These are phyloP conservation scores for Aspergillus cavernicola DNA, from an alignment of 495 filamentous ascomycete genomes.

Conservation along the genomic window DNA sequence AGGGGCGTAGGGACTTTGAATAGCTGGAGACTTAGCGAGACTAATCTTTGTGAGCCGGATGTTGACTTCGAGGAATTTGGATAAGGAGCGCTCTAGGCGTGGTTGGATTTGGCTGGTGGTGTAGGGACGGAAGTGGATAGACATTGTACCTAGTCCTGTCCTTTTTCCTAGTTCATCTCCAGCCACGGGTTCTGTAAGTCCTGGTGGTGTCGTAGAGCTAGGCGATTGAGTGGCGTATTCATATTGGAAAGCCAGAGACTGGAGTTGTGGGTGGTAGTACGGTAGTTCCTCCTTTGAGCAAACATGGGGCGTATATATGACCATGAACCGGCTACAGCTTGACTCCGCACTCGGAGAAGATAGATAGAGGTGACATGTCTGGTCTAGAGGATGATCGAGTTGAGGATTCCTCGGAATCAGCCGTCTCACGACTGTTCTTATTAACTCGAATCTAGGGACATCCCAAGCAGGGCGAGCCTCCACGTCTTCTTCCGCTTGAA, in stretches of 20 bases:
- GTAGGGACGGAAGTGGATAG: constrained; percentile 28
- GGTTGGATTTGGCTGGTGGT: constrained; percentile 26
- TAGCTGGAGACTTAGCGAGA: constrained; percentile 43
- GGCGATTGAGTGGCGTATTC: constrained; percentile 34
- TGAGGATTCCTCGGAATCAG: constrained; percentile 78
- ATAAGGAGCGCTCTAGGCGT: constrained; percentile 67
- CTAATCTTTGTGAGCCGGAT: constrained; percentile 70
- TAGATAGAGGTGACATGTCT: constrained; percentile 60
- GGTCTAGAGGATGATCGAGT: constrained; percentile 67
- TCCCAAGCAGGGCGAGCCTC: constrained; percentile 27
- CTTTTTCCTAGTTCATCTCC: not conserved
- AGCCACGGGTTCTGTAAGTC: constrained; percentile 9
- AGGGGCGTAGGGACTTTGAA: constrained; percentile 33
- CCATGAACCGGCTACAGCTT: constrained; percentile 42
- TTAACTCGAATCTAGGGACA: constrained; percentile 50
- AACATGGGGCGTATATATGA: constrained; percentile 79
- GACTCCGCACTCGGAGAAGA: not conserved
- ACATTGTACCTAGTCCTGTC: constrained; percentile 26
- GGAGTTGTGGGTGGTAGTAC: constrained; percentile 80
- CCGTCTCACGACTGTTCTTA: constrained; percentile 63
- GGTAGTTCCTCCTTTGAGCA: constrained; percentile 59
- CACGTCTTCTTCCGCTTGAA: not conserved
- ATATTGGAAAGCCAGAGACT: constrained; percentile 61
- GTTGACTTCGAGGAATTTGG: constrained; percentile 65
- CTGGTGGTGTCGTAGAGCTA: constrained; percentile 12